Conservation (phyloP, 2,329 filamentous ascomycete species). For the Parascedosporium putredinis region DNA sequence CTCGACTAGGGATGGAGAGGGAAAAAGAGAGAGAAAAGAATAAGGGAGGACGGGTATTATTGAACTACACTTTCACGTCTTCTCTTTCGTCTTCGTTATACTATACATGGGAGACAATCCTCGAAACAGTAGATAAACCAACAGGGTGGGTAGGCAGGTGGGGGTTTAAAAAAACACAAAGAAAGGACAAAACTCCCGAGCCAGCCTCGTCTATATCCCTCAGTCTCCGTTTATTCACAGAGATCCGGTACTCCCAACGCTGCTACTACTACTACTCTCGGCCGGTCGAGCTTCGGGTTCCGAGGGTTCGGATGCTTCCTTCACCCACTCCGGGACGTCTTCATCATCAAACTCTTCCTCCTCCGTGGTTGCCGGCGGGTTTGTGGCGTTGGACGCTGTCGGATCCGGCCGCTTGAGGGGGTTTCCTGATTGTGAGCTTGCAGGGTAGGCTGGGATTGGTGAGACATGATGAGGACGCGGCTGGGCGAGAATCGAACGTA, state of each 20-base stretch:
- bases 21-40: background rate
- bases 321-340: too few relatives aligned
- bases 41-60: background rate
- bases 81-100: background rate
- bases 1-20: background rate
- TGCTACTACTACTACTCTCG: too few relatives aligned
- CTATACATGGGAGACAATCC: background rate
- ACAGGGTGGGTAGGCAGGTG: too few relatives aligned
- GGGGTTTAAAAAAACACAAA: too few relatives aligned
- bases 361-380: too few relatives aligned
- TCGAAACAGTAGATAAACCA: background rate
- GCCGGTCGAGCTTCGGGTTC: too few relatives aligned
- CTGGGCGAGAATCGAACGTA: background rate
- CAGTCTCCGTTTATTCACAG: background rate
- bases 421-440: background rate
- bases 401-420: background rate
- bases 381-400: too few relatives aligned
- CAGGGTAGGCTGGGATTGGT: background rate
- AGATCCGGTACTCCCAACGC: background rate
- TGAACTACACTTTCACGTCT: background rate
- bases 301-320: too few relatives aligned
- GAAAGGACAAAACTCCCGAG: background rate
- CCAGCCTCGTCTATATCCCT: background rate
- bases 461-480: background rate
- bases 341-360: too few relatives aligned